Base-by-base conservation (phyloP, 179 eudicot species). In the Heliamphora pulchella region DNA sequence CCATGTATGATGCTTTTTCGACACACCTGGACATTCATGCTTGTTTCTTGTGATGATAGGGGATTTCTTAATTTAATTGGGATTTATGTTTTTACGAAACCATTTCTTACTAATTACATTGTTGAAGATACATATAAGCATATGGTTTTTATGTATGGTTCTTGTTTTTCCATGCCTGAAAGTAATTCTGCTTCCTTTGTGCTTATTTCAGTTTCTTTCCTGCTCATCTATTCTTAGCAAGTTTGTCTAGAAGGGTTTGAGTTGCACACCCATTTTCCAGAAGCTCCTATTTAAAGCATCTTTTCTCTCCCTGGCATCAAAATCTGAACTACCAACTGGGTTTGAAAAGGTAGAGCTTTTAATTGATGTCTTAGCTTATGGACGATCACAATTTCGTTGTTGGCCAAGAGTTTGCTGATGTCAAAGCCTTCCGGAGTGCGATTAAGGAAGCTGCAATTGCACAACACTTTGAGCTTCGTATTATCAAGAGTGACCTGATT, bases 401-500 rank as follows among this genome's bases (percentile, higher is more conserved):
- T 18, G 94, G 94, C 17, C 92, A 88, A 81, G 89, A 86, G 81
- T 89, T 91, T 78, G 85, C 91, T 50, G 92, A 91, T 83, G 94
- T 87, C 71, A 89, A 89, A 78, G 85, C 91, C 50, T 89, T 88
- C 83, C 86, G 92, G 46, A 88, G 50, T 31, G 90, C 94, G 54
- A 81, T 91, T 63, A 91, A 89, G 82, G 94, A 88, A 79, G 91
- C 88, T 81, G 94, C 94, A 77, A 89, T 91, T 71, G 91, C 91
- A 2, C 92, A 87, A 59, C 94, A 91, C 80, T 91, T 91, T 76
- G 94, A 91, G 74, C 89, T 89, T 66, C 91, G 91, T 39, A 82
- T 86, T 48, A 57, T 91, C 51, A 91, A 91, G 83, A 89, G 92
- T 75, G 94, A 91, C 78, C 77, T 86, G 78, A 76, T 86, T 44